Evolutionary conservation across 2,329 filamentous ascomycete species (phyloP), one percentile per base, ranked within the genome.

Genomic region (Cytospora mali): DNA sequence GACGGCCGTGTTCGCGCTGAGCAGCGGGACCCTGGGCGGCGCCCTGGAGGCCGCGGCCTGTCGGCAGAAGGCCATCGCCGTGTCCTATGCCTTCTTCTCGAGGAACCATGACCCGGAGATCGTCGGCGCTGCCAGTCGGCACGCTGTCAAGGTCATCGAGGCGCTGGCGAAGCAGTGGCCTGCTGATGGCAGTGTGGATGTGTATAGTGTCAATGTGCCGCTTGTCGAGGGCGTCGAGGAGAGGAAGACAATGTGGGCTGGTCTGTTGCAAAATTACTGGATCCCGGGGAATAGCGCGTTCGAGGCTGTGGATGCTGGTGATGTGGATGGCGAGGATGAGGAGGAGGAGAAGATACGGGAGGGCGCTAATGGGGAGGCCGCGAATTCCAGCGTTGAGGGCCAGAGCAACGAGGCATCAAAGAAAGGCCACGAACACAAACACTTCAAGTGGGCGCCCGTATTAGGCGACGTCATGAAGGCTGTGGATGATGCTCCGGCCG

Each of bases 201-300:
- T 98, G n/a, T 98, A 97, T 75, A 90, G 85, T 54, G 88, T 98
- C 69, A 98, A 98, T 72, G 89, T 98, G 10, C 94, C 95, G 23
- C 80, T 98, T 13, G 83, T 95, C 16, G 88, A 91, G 64, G 89
- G 87, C 7, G 86, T 97, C 1, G 88, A 88, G 68, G 73, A 79
- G 21, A 82, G 84, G 59, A 92, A 91, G 76, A 87, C 93, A 4
- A 71, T 95, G n/a, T 97, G 88, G 78, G 94, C 95, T 2, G 80
- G 86, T 65, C 90, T 97, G 83, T 78, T 98, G 71, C 92, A 97
- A 77, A 99, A 98, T 75, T 88, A 89, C 72, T 99, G 95, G 95
- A 81, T 80, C 23, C 82, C 84, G n/a, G 91, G 90, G 4, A 58
- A 31, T 29, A 91, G 90, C 62, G 97, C 92, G 72, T 98, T 97